Base-by-base conservation (phyloP, 2,329 filamentous ascomycete species). In the Dactylonectria estremocensis region DNA sequence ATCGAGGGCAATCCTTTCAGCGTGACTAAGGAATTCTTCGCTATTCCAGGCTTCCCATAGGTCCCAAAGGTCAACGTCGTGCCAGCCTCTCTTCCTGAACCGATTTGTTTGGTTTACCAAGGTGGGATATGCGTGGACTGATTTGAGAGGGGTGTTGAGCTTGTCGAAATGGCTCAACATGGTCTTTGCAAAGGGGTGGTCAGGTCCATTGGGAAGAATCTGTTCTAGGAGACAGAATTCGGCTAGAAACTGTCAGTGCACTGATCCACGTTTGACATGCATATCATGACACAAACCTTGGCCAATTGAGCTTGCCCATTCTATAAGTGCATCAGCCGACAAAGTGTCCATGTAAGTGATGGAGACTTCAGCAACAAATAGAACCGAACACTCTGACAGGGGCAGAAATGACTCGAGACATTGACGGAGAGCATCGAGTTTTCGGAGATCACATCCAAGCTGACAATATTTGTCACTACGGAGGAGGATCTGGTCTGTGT, bases 291-390 rank as follows among this genome's bases (percentile, higher is more conserved):
- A 70, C 84, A 76, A 82, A 94, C 93, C 89, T 79, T 92, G 84
- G 13, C 89, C 87, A 56, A 97, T 84, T 11, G 83, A 88, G 61
- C 90, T 89, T n/a, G 93, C 91, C 94, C 94, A 98, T 57, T 85
- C 78, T 33, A 98, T 91, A 9, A 98, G 84, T 16, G 87, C 85
- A 82, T 97, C 91, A 6, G 94, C 91, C 46, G 90, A 90, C 22
- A 87, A 79, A 2, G 90, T 89, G 63, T 94, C 90, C 93, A 97
- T 97, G 75, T 97, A 97, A 1, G 94, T 96, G 46, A 97, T 89
- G 3, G 95, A 97, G 14, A 97, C 95, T 80, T 98, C 95, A 1
- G 95, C 95, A 28, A 95, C 88, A 74, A 96, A 97, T 24, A 98
- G 83, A 2, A 97, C 87, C 3, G 87, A 85, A 66, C 88, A 90